Conservation (phyloP, 2,329 filamentous ascomycete genomes). For the Ophiostoma ulmi region DNA sequence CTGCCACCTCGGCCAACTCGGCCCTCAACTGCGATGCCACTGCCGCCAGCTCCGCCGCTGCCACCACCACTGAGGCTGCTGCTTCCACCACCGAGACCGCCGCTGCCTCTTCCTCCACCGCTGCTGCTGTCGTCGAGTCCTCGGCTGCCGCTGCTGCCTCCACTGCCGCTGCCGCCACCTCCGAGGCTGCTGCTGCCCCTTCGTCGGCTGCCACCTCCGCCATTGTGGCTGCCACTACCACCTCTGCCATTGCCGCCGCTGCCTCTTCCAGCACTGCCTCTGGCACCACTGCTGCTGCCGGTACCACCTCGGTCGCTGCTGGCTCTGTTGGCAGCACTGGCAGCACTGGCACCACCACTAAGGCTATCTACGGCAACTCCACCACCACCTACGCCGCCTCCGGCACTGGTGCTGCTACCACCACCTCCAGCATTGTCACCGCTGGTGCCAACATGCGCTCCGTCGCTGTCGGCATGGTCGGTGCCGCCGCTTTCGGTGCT, state of each 20-base stretch:
- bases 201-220: constrained; percentile 3
- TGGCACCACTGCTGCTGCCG: background rate
- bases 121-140: background rate
- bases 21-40: background rate
- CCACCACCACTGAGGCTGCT: constrained; percentile 8
- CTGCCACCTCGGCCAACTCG: constrained; percentile 24
- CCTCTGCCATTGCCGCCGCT: constrained; percentile 14
- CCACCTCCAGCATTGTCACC: constrained; percentile 22
- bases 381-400: constrained; percentile 7
- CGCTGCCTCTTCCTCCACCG: background rate
- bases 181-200: background rate
- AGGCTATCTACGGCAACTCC: constrained; percentile 2
- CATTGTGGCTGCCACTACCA: constrained; percentile 12
- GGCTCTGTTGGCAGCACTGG: background rate
- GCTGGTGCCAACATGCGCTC: constrained; percentile 24
- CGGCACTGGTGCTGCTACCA: constrained; percentile 16
- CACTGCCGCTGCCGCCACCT: constrained; percentile 20
- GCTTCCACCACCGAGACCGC: constrained; percentile 7
- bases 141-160: constrained; percentile 12
- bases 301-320: background rate
- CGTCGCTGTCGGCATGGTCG: constrained; percentile 21
- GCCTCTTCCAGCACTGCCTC: background rate
- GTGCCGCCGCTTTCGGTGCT: constrained; percentile 23
- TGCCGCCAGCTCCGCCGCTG: constrained; percentile 18
- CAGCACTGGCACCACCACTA: background rate